A percentile compares a stretch with the other conserved stretches of the same genome.
Conservation (phyloP, 1,284 basidiomycete genomes). For the Termitomyces sp. region DNA sequence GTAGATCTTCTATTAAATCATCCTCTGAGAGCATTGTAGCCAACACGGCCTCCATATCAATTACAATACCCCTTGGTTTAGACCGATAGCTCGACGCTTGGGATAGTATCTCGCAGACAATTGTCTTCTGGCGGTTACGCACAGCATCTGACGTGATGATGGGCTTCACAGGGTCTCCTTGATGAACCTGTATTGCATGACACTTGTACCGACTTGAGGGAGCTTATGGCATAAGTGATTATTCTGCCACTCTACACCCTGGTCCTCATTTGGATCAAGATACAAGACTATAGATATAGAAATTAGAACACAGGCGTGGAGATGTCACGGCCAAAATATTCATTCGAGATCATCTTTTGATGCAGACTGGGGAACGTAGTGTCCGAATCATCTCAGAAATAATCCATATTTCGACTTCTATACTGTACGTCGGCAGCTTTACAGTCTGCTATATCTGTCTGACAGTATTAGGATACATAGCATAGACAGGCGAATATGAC, state of each 20-base stretch:
- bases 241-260: not conserved
- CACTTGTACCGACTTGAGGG: not conserved
- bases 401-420: not conserved
- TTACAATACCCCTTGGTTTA: not conserved
- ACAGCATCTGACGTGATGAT: not conserved
- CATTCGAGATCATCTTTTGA: constrained; percentile 1
- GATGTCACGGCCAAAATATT: not conserved
- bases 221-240: constrained; percentile 1
- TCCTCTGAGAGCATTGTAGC: constrained; percentile 1
- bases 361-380: not conserved
- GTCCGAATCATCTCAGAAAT: constrained; percentile 4
- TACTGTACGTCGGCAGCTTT: not conserved
- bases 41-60: not conserved
- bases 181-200: constrained; percentile 3
- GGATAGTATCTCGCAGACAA: not conserved
- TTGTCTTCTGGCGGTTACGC: constrained; percentile 1
- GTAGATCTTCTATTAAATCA: not conserved
- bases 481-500: constrained; percentile 1
- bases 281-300: constrained; percentile 1
- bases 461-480: not conserved
- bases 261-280: not conserved
- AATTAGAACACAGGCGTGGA: constrained; percentile 1
- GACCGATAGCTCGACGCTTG: not conserved
- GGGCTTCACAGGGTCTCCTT: not conserved
- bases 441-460: too few relatives aligned